Percentiles rank a stretch among this genome's conserved stretches.
Conservation (phyloP, 345 rosid species). For the Salix koriyanagi region DNA sequence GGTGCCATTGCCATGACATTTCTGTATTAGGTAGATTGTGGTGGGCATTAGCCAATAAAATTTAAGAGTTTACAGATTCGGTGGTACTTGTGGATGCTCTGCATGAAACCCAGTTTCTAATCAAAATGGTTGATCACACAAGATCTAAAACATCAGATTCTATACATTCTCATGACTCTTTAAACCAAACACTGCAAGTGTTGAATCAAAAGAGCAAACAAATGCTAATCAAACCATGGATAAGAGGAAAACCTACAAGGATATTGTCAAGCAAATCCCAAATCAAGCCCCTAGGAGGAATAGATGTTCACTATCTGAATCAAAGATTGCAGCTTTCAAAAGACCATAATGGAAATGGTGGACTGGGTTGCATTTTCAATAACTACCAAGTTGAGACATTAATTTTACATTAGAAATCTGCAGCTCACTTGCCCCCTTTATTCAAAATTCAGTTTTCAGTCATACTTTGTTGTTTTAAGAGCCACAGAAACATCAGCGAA, state of each 20-base stretch:
- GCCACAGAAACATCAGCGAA: not conserved
- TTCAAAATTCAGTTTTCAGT: not conserved
- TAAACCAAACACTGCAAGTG: not conserved
- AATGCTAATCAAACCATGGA: not conserved
- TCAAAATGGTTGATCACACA: not conserved
- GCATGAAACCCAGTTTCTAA: not conserved
- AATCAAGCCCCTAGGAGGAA: not conserved
- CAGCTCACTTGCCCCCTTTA: not conserved
- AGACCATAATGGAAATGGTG: not conserved
- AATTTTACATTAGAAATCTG: not conserved
- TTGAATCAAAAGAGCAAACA: not conserved
- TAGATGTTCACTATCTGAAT: not conserved
- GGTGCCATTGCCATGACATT: not conserved
- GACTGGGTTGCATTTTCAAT: not conserved
- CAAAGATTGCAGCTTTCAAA: not conserved
- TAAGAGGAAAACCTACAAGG: not conserved
- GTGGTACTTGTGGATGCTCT: not conserved
- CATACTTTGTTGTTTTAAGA: not conserved
- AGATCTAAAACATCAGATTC: not conserved
- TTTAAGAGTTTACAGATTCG: not conserved
- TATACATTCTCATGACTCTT: not conserved
- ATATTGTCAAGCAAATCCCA: not conserved
- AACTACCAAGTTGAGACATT: not conserved
- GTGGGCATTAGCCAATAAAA: not conserved
- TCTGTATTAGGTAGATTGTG: not conserved